Evolutionary conservation across 139 green algal species (phyloP), one percentile per base, ranked within the genome.

Genomic region (Picochlorum sp.): DNA sequence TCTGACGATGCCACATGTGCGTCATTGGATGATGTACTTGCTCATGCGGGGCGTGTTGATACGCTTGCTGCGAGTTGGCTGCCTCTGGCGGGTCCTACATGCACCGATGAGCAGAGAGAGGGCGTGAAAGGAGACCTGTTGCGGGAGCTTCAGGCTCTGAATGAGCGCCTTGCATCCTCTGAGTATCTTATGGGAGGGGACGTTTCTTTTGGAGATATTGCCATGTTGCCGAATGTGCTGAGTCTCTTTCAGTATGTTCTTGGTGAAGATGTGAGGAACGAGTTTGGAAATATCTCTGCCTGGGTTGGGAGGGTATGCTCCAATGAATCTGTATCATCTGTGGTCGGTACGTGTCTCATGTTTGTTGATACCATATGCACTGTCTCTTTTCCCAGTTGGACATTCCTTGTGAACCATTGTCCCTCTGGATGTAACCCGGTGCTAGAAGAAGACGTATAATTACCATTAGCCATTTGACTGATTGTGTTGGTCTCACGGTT

Each of bases 11-110:
- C 57, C 0, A 52, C 38, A 28, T n/a, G 54, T 2, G 56, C 45
- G 3, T 34, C 72, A 9, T 66, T 90, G 6, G 75, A 88, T 31
- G 69, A 75, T 50, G 84, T 76, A 73, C 28, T 90, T 56, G 71
- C 69, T 4, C 37, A 75, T 37, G 80, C 72, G 1, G 49, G 38
- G 2, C 44, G 14, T 16, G 56, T 82, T 13, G 82, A 87, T 58
- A 26, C 45, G 7, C 56, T 44, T 6, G 73, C 78, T 30, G 66
- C 63, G 18, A 57, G 68, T 7, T 88, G 82, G 82, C 38, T 88
- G 28, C 67, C 47, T 54, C 7, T 21, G 16, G 11, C 23, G 7
- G 47, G 47, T 54, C n/a, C 47, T 54, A 9, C 11, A 20, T 54
- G 18, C 15, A 26, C 47, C 1, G 47, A 54, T 26, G n/a, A 54